Conservation (phyloP, 2,329 filamentous ascomycete genomes). For the Acephala macrosclerotiorum region DNA sequence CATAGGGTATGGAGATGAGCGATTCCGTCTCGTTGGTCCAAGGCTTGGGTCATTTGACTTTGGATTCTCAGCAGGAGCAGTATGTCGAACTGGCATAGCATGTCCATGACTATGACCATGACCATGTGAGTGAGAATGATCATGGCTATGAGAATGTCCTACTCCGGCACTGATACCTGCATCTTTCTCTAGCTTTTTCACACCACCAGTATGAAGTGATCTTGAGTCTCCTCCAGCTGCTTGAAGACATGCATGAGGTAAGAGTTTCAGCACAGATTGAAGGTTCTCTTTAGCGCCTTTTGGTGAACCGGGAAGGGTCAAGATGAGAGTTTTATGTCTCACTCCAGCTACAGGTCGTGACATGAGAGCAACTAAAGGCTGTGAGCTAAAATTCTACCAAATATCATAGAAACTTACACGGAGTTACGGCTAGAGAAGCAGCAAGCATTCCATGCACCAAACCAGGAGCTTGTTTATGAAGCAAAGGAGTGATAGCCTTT, state of each 20-base stretch:
- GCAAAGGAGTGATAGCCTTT: slow-evolving; percentile 78
- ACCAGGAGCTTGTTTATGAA: slow-evolving; percentile 87
- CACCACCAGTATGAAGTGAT: slow-evolving; percentile 78
- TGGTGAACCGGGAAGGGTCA: slow-evolving; percentile 92
- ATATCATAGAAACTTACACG: slow-evolving; percentile 67
- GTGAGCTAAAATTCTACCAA: slow-evolving; percentile 34
- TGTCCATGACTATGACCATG: slow-evolving; percentile 69
- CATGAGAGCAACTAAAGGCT: slow-evolving; percentile 85
- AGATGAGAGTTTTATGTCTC: slow-evolving; percentile 79
- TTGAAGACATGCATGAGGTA: slow-evolving; percentile 95
- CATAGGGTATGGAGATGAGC: slow-evolving; percentile 93
- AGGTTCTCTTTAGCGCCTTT: slow-evolving; percentile 96
- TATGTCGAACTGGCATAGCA: slow-evolving; percentile 73
- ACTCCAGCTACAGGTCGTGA: slow-evolving; percentile 91
- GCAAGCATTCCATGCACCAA: slow-evolving; percentile 96
- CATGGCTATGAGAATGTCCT: slow-evolving; percentile 58
- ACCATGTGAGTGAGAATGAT: slow-evolving; percentile 50
- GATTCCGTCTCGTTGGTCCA: slow-evolving; percentile 73
- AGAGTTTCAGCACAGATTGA: slow-evolving; percentile 83
- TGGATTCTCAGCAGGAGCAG: slow-evolving; percentile 63
- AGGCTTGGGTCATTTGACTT: slow-evolving; percentile 67
- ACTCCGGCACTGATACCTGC: slow-evolving; percentile 65
- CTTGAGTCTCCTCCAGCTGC: slow-evolving; percentile 85
- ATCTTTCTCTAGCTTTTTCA: slow-evolving; percentile 84
- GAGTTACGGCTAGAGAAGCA: slow-evolving; percentile 83